These are phyloP conservation scores for Erigeron canadensis DNA, from an alignment of 129 eudicot genomes.

Conservation along the genomic window DNA sequence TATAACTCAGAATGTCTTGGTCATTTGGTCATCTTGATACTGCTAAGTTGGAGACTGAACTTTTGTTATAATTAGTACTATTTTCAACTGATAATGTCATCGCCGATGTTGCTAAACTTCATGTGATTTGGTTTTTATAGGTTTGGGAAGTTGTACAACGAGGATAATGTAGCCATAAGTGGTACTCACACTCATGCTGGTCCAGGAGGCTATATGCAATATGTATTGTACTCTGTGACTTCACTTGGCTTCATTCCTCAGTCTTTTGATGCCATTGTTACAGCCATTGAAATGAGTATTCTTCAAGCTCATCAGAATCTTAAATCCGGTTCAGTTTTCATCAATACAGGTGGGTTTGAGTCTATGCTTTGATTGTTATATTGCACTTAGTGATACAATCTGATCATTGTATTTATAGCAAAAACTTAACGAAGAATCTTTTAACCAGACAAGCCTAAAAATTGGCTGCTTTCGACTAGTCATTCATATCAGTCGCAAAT, in stretches of 20 bases:
- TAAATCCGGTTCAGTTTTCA: constrained; percentile 56
- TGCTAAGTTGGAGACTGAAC: too few relatives aligned
- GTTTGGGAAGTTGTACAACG: constrained; percentile 60
- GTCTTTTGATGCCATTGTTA: constrained; percentile 68
- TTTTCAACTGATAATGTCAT: too few relatives aligned
- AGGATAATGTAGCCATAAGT: constrained; percentile 65
- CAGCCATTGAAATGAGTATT: constrained; percentile 62
- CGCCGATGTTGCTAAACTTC: neutral
- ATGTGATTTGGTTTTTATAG: constrained; percentile 25
- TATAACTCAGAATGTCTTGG: too few relatives aligned
- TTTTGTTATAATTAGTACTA: too few relatives aligned
- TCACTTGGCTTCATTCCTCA: constrained; percentile 66
- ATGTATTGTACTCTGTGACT: constrained; percentile 51
- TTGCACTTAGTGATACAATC: neutral
- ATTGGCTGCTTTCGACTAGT: neutral
- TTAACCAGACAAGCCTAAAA: neutral
- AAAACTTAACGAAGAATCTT: too few relatives aligned
- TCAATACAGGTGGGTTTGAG: constrained; percentile 47
- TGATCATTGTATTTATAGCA: neutral
- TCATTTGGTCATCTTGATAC: too few relatives aligned
- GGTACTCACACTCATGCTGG: constrained; percentile 85
- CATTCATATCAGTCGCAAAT: neutral
- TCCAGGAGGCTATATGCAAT: constrained; percentile 75
- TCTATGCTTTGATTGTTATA: neutral
- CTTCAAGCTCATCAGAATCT: constrained; percentile 71